Percentiles rank a stretch among this genome's conserved stretches.
Conservation (phyloP, 2,329 filamentous ascomycete species). For the Cercospora beticola region DNA sequence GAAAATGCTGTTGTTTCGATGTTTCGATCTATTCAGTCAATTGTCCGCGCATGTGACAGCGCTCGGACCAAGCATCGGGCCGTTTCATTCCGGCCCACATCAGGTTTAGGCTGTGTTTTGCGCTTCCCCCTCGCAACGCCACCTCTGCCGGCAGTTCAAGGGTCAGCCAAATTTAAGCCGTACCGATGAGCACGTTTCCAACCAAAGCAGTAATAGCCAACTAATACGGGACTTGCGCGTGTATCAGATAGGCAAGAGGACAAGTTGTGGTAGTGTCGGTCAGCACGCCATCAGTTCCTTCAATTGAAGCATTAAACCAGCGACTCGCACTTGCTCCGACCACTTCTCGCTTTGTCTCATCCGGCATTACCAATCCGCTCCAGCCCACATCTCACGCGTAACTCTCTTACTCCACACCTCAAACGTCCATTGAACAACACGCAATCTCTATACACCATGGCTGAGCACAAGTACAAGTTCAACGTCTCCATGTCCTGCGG, state of each 20-base stretch:
- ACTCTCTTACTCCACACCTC: background rate
- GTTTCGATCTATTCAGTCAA: too few species aligned
- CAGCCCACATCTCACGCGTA: background rate
- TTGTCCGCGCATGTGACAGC: background rate
- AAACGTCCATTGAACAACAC: background rate
- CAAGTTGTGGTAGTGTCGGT: background rate
- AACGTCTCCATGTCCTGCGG: constrained; percentile 91
- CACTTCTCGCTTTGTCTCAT: constrained; percentile 3
- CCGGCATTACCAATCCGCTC: constrained; percentile 15
- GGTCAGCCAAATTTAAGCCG: background rate
- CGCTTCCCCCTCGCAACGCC: background rate
- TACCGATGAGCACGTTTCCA: constrained; percentile 13
- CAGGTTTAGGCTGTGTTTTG: background rate
- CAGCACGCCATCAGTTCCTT: constrained; percentile 5
- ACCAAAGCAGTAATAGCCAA: constrained; percentile 11
- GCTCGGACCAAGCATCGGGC: background rate
- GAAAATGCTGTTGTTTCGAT: too few species aligned
- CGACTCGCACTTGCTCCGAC: background rate
- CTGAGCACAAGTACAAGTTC: constrained; percentile 91
- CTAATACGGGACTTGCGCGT: background rate
- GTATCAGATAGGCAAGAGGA: constrained; percentile 7
- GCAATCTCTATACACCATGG: constrained; percentile 53
- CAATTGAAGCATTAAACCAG: constrained; percentile 6
- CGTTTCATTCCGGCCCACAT: background rate
- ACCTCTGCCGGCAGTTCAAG: background rate